Evolutionary conservation across 441 rosid species (phyloP), one percentile per base, ranked within the genome.

Genomic region (Gossypium schwendimanii): DNA sequence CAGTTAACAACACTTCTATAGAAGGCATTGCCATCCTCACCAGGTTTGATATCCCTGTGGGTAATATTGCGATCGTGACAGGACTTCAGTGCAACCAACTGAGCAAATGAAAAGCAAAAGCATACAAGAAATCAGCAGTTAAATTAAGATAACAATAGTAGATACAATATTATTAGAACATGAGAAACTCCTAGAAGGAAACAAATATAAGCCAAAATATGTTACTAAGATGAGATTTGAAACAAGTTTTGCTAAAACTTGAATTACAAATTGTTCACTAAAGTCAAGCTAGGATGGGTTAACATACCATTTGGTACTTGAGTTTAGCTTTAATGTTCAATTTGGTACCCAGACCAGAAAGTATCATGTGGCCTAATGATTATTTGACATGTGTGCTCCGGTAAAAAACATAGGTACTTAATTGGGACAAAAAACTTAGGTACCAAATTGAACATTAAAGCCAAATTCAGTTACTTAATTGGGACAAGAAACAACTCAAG

Each of bases 11-110:
- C 63, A 28, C 33, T 14, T 41, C 31, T 24, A 47, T 64, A 72
- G 3, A 70, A 47, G 70, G 71, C 26, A 15, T 31, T 62, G n/a
- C 49, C 69, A 65, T 71, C 74, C 87, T 88, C 81, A 94, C 99
- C 99, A 45, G 98, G 99, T 83, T 95, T 95, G 72, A 95, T 89
- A 81, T 95, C 99, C 82, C 99, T 86, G 77, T 95, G 99, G 74
- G 98, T 95, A 83, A 95, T 89, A 79, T 91, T 91, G 76, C 95
- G 99, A 65, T 85, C 96, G 86, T 95, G 99, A 72, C 99, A 95
- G 69, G 94, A 86, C 86, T 95, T 92, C 61, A 95, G 81, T 6
- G 91, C 99, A 84, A 87, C 65, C 83, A 95, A 84, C 99, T 94
- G 88, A 63, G 63, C 41, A 68, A 79, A 78, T 71, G 4, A 24